Percentiles rank a stretch among this genome's conserved stretches.
Evolutionary conservation across 2,329 filamentous ascomycete genomes (phyloP).

Genomic region (Alternaria brassicicola): DNA sequence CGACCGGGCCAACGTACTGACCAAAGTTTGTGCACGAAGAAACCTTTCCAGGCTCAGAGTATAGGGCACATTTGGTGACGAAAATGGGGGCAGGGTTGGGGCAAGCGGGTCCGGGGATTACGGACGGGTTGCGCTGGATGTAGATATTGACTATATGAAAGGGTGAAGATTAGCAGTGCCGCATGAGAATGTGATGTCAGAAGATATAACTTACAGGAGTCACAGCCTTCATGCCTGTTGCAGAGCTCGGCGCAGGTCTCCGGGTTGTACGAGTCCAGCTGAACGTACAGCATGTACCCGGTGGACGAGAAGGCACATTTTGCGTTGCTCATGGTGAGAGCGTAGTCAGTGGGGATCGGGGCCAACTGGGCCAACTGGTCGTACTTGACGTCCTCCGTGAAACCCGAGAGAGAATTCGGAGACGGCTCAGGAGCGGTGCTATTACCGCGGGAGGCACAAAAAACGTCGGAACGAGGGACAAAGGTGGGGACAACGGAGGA

Average conservation of each 20-base stretch:
- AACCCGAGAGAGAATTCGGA: background rate
- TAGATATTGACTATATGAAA: slow-evolving; percentile 29
- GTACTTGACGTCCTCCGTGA: slow-evolving; percentile 3
- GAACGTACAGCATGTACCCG: slow-evolving; percentile 9
- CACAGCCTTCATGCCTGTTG: slow-evolving; percentile 2
- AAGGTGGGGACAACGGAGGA: background rate
- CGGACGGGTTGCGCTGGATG: slow-evolving; percentile 21
- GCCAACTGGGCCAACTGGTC: background rate
- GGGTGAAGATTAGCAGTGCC: background rate
- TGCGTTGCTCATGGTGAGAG: background rate
- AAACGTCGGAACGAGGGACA: background rate
- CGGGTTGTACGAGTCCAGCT: slow-evolving; percentile 8
- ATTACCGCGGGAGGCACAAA: background rate
- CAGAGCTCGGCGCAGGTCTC: slow-evolving; percentile 14
- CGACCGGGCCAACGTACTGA: slow-evolving; percentile 13
- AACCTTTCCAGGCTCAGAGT: slow-evolving; percentile 1
- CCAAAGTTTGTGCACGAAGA: slow-evolving; percentile 16
- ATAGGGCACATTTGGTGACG: slow-evolving; percentile 22
- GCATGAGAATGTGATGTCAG: no score
- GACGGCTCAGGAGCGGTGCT: slow-evolving; percentile 4
- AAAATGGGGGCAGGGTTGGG: slow-evolving; percentile 23
- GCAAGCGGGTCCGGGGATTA: slow-evolving; percentile 13
- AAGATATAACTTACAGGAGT: slow-evolving; percentile 7
- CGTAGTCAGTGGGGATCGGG: slow-evolving; percentile 6
- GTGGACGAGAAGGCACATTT: slow-evolving; percentile 12